Evolutionary conservation across 345 rosid species (phyloP).

Genomic region (Draba incana): DNA sequence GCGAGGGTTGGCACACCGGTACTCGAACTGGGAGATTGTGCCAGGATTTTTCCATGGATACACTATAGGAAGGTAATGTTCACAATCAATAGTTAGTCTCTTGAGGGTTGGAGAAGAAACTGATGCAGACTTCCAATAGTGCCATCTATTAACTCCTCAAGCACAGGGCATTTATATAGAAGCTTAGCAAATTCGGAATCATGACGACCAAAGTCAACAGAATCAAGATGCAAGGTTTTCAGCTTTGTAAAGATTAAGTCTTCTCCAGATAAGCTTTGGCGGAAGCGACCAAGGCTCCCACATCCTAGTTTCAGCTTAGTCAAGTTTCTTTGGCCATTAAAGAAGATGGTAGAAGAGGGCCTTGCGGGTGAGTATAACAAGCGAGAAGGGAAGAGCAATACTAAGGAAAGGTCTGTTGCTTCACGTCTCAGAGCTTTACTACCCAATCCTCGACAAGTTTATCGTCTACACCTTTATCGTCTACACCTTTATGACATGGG

Average conservation of each 20-base stretch:
- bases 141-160: conserved; percentile 23
- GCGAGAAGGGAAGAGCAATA: background rate
- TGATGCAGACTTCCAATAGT: background rate
- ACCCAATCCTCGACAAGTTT: background rate
- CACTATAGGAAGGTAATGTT: background rate
- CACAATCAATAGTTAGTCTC: conserved; percentile 23
- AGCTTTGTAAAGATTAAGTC: conserved; percentile 14
- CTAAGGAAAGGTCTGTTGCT: conserved; percentile 12
- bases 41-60: no score
- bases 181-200: background rate
- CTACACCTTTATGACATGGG: conserved; percentile 12
- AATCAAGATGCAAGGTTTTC: conserved; percentile 13
- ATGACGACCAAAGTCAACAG: background rate
- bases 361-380: no score
- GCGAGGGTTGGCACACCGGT: background rate
- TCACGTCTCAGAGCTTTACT: conserved; percentile 7
- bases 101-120: no score
- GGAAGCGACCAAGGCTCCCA: background rate
- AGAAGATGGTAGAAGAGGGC: background rate
- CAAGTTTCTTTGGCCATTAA: background rate
- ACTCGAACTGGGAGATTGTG: no score
- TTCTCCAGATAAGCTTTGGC: background rate
- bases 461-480: background rate
- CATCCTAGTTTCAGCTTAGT: conserved; percentile 7
- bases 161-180: conserved; percentile 22